Conservation (phyloP, 2,329 filamentous ascomycete genomes). For the Claviceps sp. region DNA sequence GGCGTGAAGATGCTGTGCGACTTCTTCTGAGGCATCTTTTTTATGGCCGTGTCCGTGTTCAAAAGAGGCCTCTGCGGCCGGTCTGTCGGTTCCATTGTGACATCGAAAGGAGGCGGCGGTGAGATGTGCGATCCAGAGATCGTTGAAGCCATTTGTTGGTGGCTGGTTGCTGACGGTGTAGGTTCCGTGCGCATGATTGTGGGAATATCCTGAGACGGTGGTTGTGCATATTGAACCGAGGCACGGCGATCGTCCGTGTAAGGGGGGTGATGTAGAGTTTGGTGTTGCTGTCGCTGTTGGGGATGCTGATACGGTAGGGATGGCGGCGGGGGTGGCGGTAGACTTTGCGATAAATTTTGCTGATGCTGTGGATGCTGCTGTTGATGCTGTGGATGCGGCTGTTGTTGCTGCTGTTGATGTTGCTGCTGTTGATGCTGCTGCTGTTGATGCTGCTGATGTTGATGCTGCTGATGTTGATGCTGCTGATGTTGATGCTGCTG, state of each 20-base stretch:
- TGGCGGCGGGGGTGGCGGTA: too few relatives aligned
- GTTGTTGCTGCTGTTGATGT: too few relatives aligned
- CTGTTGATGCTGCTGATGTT: too few relatives aligned
- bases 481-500: too few relatives aligned
- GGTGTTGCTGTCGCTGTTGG: neutral
- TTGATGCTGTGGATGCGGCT: too few relatives aligned
- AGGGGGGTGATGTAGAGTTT: constrained; percentile 37
- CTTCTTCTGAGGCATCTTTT: constrained; percentile 60
- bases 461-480: too few relatives aligned
- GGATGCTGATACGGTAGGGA: neutral
- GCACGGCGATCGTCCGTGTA: constrained; percentile 68
- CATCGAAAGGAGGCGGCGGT: constrained; percentile 35
- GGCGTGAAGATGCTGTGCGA: constrained; percentile 93
- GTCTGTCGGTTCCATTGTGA: constrained; percentile 34
- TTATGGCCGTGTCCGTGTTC: constrained; percentile 39
- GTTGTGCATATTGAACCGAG: constrained; percentile 53
- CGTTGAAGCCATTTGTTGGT: constrained; percentile 24
- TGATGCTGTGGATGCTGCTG: too few relatives aligned
- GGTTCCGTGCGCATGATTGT: constrained; percentile 38
- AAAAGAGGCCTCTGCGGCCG: constrained; percentile 31
- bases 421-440: too few relatives aligned
- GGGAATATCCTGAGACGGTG: constrained; percentile 33
- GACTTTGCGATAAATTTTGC: too few relatives aligned
- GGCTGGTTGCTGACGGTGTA: constrained; percentile 43
- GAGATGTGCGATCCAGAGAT: constrained; percentile 36